Evolutionary conservation across 108 stramenopile genomes (phyloP), one percentile per base, ranked within the genome.

Genomic region (Mediolabrus comicus): DNA sequence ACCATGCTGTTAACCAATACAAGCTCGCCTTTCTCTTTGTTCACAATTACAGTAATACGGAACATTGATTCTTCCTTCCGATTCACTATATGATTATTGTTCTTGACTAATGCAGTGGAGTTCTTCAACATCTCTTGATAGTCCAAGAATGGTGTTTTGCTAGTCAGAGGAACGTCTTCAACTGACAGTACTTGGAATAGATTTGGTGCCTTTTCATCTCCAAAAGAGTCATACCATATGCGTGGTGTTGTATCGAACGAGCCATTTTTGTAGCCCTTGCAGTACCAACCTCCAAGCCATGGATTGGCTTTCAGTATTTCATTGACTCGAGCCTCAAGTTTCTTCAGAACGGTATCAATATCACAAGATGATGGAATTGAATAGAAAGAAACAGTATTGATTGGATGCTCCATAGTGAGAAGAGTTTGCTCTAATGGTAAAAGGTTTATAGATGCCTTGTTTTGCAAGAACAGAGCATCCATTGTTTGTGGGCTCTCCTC

Each of bases 271-370:
- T 67, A 60, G n/a, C 69, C 79, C 3, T 71, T 36, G 0, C 61
- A 52, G 25, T 73, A 57, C 75, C 80, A 81, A 2, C 80, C 80
- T 22, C 80, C 80, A 39, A 77, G 55, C 80, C 80, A 81, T 0
- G 80, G 80, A 67, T 81, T 81, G 17, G 53, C 68, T 38, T 39
- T 34, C 16, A 77, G 27, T 1, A 81, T 65, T 5, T 38, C 53
- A 39, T 62, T 27, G 8, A 81, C 75, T 25, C 80, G 63, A 0
- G 26, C 12, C 46, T 73, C 39, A 14, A 81, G 32, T 34, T 61
- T 55, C 13, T 38, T 35, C n/a, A 63, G 14, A 7, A 57, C 26
- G 7, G 2, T 33, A 13, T 67, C 57, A 2, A 60, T 11, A 56
- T 71, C 64, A 28, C 34, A 36, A 19, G 53, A 54, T 12, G 75